These are phyloP conservation scores for Pleurostoma richardsiae DNA, from an alignment of 2,329 filamentous ascomycete genomes.

Conservation along the genomic window DNA sequence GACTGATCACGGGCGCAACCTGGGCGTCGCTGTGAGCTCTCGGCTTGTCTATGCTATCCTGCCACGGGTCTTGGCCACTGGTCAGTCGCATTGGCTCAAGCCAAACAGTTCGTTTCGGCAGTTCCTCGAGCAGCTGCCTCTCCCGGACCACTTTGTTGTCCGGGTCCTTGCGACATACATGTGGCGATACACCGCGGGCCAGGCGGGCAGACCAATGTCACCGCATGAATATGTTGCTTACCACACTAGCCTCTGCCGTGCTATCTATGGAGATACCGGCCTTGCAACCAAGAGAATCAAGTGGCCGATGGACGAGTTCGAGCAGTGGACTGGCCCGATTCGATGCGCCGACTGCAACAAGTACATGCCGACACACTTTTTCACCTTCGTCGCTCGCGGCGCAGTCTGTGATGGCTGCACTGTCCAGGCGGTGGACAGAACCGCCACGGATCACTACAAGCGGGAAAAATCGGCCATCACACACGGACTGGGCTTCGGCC, in stretches of 20 bases:
- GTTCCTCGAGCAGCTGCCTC: not conserved
- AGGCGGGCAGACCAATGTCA: too few species aligned
- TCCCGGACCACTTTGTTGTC: constrained; percentile 11
- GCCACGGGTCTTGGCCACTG: not conserved
- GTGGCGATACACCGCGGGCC: too few species aligned
- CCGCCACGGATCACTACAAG: not conserved
- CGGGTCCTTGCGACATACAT: not conserved
- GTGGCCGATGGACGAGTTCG: too few species aligned
- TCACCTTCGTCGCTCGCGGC: not conserved
- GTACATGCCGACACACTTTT: not conserved
- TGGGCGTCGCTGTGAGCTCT: not conserved
- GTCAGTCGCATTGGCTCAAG: constrained; percentile 9
- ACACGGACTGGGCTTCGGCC: too few species aligned
- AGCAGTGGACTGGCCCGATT: too few species aligned
- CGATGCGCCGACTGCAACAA: not conserved
- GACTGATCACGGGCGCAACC: too few species aligned
- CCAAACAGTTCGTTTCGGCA: constrained; percentile 15
- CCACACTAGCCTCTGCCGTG: too few species aligned
- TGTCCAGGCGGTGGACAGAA: not conserved
- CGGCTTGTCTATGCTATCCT: not conserved
- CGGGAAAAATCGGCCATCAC: not conserved
- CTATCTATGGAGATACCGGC: too few species aligned
- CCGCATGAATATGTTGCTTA: too few species aligned
- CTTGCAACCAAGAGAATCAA: too few species aligned
- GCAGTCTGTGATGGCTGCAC: not conserved